Percentiles rank a stretch among this genome's conserved stretches.
Evolutionary conservation across 345 rosid species (phyloP).

Genomic region (Hibiscus trionum): DNA sequence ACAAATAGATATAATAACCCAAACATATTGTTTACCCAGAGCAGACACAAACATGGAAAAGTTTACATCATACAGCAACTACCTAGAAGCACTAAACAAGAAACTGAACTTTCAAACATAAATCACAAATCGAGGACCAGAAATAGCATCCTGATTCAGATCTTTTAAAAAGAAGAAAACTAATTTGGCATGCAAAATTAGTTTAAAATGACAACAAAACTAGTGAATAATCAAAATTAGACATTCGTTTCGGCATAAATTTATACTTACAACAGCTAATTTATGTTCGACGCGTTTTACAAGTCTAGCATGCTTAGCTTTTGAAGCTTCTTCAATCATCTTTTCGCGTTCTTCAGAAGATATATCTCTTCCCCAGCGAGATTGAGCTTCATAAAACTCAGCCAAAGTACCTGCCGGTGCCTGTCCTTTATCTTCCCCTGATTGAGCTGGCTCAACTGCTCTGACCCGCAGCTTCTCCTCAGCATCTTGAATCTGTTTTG

Average conservation of each 20-base stretch:
- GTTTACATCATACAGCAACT: not conserved
- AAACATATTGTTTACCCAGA: not conserved
- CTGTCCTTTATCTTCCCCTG: slow-evolving; percentile 41
- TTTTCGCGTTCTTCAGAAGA: slow-evolving; percentile 71
- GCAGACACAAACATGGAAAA: not conserved
- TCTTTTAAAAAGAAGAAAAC: not conserved
- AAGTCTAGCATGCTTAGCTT: slow-evolving; percentile 51
- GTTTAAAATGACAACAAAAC: not conserved
- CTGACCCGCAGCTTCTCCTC: slow-evolving; percentile 66
- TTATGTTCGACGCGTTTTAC: slow-evolving; percentile 75
- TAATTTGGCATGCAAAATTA: not conserved
- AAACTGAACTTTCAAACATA: not conserved
- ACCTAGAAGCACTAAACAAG: not conserved
- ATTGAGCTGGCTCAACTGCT: slow-evolving; percentile 39
- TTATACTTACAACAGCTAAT: slow-evolving; percentile 59
- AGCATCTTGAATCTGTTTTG: slow-evolving; percentile 70
- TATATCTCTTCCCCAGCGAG: slow-evolving; percentile 83
- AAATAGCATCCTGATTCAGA: not conserved
- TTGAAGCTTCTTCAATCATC: slow-evolving; percentile 86
- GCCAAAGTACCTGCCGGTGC: slow-evolving; percentile 88
- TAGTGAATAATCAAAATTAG: not conserved
- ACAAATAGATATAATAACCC: slow-evolving; percentile 3
- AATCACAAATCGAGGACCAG: not conserved
- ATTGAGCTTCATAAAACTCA: slow-evolving; percentile 96
- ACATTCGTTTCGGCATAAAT: not conserved